Evolutionary conservation across 345 rosid species (phyloP).

Genomic region (Hibiscus tridactylites): DNA sequence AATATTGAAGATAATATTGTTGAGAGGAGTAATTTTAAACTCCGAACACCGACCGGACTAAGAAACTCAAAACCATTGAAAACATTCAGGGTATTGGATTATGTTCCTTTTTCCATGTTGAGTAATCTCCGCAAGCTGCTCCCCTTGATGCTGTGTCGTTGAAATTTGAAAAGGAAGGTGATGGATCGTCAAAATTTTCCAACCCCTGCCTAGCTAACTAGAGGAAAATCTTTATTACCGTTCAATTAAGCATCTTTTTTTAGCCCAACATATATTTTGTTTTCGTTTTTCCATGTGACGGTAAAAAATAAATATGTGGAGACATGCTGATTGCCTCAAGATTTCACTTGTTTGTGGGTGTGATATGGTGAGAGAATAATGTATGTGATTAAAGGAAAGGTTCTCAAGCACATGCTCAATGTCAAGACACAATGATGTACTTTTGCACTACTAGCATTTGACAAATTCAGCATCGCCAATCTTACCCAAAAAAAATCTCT

Average conservation of each 20-base stretch:
- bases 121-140: background rate
- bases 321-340: conserved; percentile 24
- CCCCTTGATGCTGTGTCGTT: background rate
- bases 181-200: background rate
- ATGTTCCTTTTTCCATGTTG: background rate
- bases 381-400: conserved; percentile 16
- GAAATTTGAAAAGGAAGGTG: background rate
- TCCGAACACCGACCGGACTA: too few relatives aligned
- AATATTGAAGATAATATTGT: too few relatives aligned
- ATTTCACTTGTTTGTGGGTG: conserved; percentile 12
- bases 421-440: conserved; percentile 10
- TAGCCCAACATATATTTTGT: background rate
- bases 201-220: background rate
- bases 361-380: conserved; percentile 25
- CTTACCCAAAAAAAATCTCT: too few relatives aligned
- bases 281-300: background rate
- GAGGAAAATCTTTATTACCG: background rate
- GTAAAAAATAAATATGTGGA: background rate
- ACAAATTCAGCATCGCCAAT: background rate
- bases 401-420: conserved; percentile 17
- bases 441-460: conserved; percentile 5
- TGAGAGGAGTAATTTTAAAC: too few relatives aligned
- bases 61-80: too few relatives aligned
- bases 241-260: background rate
- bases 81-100: background rate